Conservation (phyloP, 2,329 filamentous ascomycete genomes). For the Xylaria multiplex region DNA sequence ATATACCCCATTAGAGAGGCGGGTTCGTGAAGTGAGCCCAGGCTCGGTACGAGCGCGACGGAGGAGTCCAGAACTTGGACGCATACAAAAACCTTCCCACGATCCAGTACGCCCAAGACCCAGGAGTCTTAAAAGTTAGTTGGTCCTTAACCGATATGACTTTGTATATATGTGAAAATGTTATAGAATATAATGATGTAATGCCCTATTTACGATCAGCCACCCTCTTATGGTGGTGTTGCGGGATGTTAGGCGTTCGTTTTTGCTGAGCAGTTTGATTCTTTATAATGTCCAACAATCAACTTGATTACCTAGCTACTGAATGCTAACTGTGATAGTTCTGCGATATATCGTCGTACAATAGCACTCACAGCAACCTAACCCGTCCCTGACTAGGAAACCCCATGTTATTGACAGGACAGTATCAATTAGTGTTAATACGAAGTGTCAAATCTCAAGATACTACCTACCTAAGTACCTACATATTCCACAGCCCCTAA, state of each 20-base stretch:
- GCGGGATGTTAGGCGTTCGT: slow-evolving; percentile 27
- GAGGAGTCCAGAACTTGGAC: slow-evolving; percentile 59
- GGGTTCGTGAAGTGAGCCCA: slow-evolving; percentile 50
- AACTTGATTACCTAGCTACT: background rate
- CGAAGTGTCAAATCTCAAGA: background rate
- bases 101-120: slow-evolving; percentile 55
- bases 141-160: slow-evolving; percentile 32
- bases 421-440: background rate
- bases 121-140: slow-evolving; percentile 53
- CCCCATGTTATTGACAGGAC: background rate
- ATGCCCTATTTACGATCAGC: slow-evolving; percentile 26
- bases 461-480: too few species aligned
- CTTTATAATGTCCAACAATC: background rate
- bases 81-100: slow-evolving; percentile 59
- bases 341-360: slow-evolving; percentile 4
- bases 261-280: slow-evolving; percentile 15
- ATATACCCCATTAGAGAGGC: slow-evolving; percentile 39
- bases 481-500: too few species aligned
- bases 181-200: slow-evolving; percentile 38
- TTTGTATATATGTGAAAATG: slow-evolving; percentile 50
- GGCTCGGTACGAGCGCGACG: slow-evolving; percentile 51
- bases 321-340: slow-evolving; percentile 23
- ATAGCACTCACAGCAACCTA: background rate
- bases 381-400: slow-evolving; percentile 1
- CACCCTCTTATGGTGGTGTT: slow-evolving; percentile 9